Percentiles rank a stretch among this genome's conserved stretches.
phyloP scores from a whole-genome alignment of 345 rosid genomes.

The Toxicodendron radicans region DNA sequence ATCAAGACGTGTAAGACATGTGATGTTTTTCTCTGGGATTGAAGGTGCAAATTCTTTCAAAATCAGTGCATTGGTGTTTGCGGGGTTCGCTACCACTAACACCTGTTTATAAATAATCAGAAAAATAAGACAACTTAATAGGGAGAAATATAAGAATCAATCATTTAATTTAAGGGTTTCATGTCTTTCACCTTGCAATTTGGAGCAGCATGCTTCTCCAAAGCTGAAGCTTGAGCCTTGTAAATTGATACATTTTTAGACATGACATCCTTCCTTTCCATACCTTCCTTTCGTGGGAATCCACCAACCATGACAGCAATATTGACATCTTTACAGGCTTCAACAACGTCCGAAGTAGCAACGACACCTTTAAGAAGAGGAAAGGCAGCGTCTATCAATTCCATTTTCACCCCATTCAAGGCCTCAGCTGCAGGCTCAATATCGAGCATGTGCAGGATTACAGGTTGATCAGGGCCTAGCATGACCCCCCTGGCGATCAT shows the following conservation, averaged over 20 bases:
- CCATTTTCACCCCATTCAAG: slow-evolving; percentile 75
- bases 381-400: slow-evolving; percentile 74
- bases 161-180: neutral
- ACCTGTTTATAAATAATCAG: slow-evolving; percentile 31
- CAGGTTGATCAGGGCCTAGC: slow-evolving; percentile 84
- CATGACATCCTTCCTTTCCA: slow-evolving; percentile 83
- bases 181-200: slow-evolving; percentile 58
- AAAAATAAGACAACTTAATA: neutral
- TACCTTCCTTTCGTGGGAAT: slow-evolving; percentile 61
- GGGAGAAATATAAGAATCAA: neutral
- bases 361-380: slow-evolving; percentile 80
- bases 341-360: slow-evolving; percentile 63
- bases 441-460: slow-evolving; percentile 80
- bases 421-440: slow-evolving; percentile 62
- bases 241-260: slow-evolving; percentile 61
- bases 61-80: slow-evolving; percentile 82
- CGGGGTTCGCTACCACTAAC: slow-evolving; percentile 79
- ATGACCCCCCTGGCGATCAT: slow-evolving; percentile 80
- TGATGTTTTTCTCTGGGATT: slow-evolving; percentile 70
- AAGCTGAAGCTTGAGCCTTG: slow-evolving; percentile 84
- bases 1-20: slow-evolving; percentile 81
- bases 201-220: slow-evolving; percentile 68
- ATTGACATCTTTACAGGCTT: slow-evolving; percentile 72
- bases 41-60: slow-evolving; percentile 86
- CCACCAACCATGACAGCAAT: slow-evolving; percentile 77